Base-by-base conservation (phyloP, 164 flowering plant genomes). In the Paratinospora sagittata region DNA sequence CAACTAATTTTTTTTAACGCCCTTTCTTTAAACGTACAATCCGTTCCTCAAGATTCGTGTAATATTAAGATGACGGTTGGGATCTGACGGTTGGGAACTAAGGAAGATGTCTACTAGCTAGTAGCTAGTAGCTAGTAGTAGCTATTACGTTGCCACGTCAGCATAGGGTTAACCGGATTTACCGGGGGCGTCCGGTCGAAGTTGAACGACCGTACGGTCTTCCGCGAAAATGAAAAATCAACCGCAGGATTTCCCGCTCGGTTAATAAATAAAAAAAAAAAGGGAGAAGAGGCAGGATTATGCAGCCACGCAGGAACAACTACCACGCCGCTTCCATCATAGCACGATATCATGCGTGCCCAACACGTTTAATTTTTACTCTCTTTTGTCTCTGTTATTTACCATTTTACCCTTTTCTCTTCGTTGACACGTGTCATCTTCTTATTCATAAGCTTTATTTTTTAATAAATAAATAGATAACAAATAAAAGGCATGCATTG, bases 301-400 rank as follows among this genome's bases (percentile, higher is more conserved):
- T 49, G 57, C 57, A 12, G n/a, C 58, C 58, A 52, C 19, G 58
- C 58, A 52, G 43, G 7, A 17, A 19, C 58, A 52, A 52, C 58
- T 21, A 52, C 58, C 58, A 52, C 58, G 58, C 58, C 17, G 19
- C 17, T n/a, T 16, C 58, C 58, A 52, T 52, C 58, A 52, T 52
- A 21, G 58, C 58, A 16, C 58, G 58, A 52, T 52, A 17, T 52
- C 58, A 52, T 52, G 58, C 58, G 58, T 52, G n/a, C n/a, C 3
- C 58, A 14, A 52, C 58, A 52, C 58, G 58, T 52, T 52, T 52
- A n/a, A n/a, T n/a, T n/a, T n/a, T n/a, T n/a, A n/a, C n/a, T n/a
- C n/a, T n/a, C n/a, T n/a, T n/a, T n/a, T n/a, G n/a, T n/a, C n/a
- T 17, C 6, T 0, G 2, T 4, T 17, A 52, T 10, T 52, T 17